Base-by-base conservation (phyloP, 371 early-diverging fungal species). In the Haplosporangium sp. region DNA sequence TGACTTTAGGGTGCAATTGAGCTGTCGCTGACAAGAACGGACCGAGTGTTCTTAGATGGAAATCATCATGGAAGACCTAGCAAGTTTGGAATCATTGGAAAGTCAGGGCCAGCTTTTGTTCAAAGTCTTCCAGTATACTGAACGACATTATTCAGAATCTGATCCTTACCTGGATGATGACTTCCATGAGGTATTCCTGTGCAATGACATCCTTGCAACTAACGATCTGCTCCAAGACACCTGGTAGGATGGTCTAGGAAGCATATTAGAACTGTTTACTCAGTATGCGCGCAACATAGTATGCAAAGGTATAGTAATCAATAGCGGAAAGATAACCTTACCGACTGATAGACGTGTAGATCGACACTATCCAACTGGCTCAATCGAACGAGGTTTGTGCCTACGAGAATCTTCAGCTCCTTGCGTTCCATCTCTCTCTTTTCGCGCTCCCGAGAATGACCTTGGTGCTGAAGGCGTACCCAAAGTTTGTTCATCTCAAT, bases 401-500 rank as follows among this genome's bases (percentile, higher is more conserved):
- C 99, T 18, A 99, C 97, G 41, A 99, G 87, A 69, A 95, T 93
- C 59, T 94, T 88, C 59, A 99, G 83, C 60, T 99, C 98, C 69
- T 92, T 92, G 45, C 99, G 92, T 86, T 99, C 99, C 60, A 91
- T 89, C 81, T 98, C 97, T 46, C 98, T 85, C 82, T 93, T 94
- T 77, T 94, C 96, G 12, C 94, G 89, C 74, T 99, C 99, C 12
- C 95, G 86, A 37, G 93, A 92, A 73, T 94, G 92, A 11, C 99
- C 99, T 73, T 96, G 96, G 83, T 96, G 94, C 83, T 99, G 99
- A 63, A 97, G 82, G 0, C 99, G 92, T 13, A 99, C 98, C 99
- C 99, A 99, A 11, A 99, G 88, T 83, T 98, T 99, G 85, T 98
- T 98, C 98, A 97, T 99, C 84, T 99, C 98, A 42, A 95, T 94